Evolutionary conservation across 345 rosid genomes (phyloP), one percentile per base, ranked within the genome.

Genomic region (Odontarrhena argentea): DNA sequence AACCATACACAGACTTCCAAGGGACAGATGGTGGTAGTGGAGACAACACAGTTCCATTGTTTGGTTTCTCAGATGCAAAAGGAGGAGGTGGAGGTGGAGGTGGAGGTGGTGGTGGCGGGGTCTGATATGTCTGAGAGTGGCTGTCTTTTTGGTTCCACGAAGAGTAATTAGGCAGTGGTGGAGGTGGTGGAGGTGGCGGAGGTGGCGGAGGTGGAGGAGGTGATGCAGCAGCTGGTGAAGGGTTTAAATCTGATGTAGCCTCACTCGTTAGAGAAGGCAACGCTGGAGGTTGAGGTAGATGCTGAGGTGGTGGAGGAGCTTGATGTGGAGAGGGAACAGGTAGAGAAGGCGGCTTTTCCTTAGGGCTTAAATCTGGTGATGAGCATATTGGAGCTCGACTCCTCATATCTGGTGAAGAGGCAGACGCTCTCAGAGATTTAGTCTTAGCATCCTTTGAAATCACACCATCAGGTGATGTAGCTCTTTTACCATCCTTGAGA

Each of bases 401-500:
- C 48, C 69, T 63, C 53, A 71, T 74, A 68, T 76, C 85, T 2
- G 74, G 71, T 30, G 63, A 64, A 75, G 79, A 76, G 58, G 60
- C 71, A 49, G 67, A 42, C 25, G 74, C 65, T 63, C 75, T 67
- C 46, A 60, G 60, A 66, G 53, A 50, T 14, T 75, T 79, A 57
- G 62, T 74, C 58, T 77, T 75, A 42, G 70, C 51, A 42, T 83
- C 85, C 61, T 81, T 82, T 34, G 78, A 55, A 69, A 75, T 56
- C 69, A 62, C 72, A 62, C 70, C 67, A 66, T 67, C 79, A 51
- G 70, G 74, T 38, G 79, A 75, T 28, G 71, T 69, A 45, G 79
- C 67, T 53, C 79, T 64, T 64, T 52, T 73, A 18, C 87, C 69
- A 55, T 86, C 96, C 78, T 87, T 85, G 34, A 68, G 61, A 73